Base-by-base conservation (phyloP, 768 basidiomycete species). In the Lactarius sanguifluus region DNA sequence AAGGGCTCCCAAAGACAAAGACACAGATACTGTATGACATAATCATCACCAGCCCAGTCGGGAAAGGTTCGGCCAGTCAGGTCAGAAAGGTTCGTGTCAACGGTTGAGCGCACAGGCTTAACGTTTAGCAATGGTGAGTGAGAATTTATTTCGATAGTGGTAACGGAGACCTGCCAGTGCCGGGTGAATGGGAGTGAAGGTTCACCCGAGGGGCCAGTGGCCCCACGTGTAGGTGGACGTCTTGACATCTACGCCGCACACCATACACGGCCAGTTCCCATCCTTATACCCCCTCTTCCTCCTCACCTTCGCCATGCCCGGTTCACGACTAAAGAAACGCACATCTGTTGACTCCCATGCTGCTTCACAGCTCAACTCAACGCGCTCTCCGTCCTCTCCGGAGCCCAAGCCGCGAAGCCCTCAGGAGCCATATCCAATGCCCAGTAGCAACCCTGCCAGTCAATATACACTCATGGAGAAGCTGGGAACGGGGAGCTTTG, bases 401-500 rank as follows among this genome's bases (percentile, higher is more conserved):
- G 78, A 77, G 56, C 74, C 69, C 64, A 84, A 85, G 67, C 76
- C 74, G 61, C 76, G 56, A 52, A 78, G 76, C 13, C 75, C 77
- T 16, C 77, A 81, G 65, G 89, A 87, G 56, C 89, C 90, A 20
- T 85, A 81, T 75, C 89, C 90, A 15, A 78, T 89, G 63, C 88
- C 90, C 43, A 86, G 82, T 75, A 90, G 75, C 75, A 94, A 94
- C 73, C 94, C 94, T 23, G 87, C 92, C 13, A 91, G 87, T 71
- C 92, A 96, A 73, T 98, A 97, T 75, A 92, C 92, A 55, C 79
- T 98, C 41, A 83, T 96, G 63, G 94, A 97, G 78, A 98, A 97
- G 76, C 84, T 98, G n/a, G 96, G 96, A 18, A 96, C 94, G 28
- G 96, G 96, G 41, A 94, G 91, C 76, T 99, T 99, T 74, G 96